Evolutionary conservation across 768 basidiomycete genomes (phyloP).

Genomic region (Phlebiopsis gigantea): DNA sequence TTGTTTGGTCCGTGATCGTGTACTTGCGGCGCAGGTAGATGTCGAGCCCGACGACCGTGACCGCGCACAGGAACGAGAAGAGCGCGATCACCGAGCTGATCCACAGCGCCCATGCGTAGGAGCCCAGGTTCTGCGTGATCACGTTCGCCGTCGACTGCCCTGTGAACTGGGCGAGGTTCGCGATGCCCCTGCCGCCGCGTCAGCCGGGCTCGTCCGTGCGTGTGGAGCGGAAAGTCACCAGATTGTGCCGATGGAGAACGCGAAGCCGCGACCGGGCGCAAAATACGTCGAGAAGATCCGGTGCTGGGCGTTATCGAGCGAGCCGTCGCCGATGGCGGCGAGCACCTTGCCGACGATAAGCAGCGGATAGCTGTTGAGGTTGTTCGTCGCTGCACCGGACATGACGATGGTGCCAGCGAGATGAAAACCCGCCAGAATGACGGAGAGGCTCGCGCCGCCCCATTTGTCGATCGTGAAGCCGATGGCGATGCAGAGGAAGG

Average conservation of each 20-base stretch:
- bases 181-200: constrained; percentile 26
- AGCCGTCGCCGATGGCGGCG: constrained; percentile 35
- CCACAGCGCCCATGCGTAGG: constrained; percentile 39
- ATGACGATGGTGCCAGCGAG: constrained; percentile 31
- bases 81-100: constrained; percentile 33
- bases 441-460: constrained; percentile 33
- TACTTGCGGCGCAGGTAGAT: constrained; percentile 30
- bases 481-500: constrained; percentile 35
- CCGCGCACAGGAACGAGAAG: constrained; percentile 34
- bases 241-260: constrained; percentile 30
- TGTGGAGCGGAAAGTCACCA: constrained; percentile 19
- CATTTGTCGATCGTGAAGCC: constrained; percentile 38
- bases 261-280: constrained; percentile 36
- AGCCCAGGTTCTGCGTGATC: constrained; percentile 32
- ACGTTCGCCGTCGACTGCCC: constrained; percentile 38
- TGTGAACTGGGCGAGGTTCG: constrained; percentile 36
- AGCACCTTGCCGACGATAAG: constrained; percentile 36
- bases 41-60: constrained; percentile 32
- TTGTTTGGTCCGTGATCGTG: constrained; percentile 33
- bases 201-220: not conserved
- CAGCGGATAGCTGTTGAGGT: constrained; percentile 34
- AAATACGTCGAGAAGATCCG: constrained; percentile 41
- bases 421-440: constrained; percentile 33
- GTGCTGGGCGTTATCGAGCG: constrained; percentile 39
- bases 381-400: constrained; percentile 34